phyloP scores from a whole-genome alignment of 176 grass and related monocot species.

The Triticum aestivum region DNA sequence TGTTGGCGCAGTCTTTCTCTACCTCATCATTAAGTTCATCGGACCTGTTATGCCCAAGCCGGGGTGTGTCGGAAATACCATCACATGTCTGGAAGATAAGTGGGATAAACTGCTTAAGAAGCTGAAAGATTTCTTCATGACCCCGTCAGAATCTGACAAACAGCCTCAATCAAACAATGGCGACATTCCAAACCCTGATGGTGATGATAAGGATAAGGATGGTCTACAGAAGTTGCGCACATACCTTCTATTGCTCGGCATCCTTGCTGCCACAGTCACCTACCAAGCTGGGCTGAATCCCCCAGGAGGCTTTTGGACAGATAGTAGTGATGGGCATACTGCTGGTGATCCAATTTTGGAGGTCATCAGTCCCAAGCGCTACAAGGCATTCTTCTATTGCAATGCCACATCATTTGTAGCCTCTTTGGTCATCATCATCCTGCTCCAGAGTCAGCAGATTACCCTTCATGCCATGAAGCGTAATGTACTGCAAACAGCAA shows the following conservation, averaged over 20 bases:
- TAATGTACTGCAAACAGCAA: conserved; percentile 42
- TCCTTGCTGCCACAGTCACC: conserved; percentile 41
- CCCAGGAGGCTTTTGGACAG: conserved; percentile 41
- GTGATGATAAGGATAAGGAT: background rate
- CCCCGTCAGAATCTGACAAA: no score
- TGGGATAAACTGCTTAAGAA: conserved; percentile 11
- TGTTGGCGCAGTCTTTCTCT: conserved; percentile 33
- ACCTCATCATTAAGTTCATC: conserved; percentile 29
- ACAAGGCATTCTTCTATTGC: conserved; percentile 54
- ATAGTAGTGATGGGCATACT: conserved; percentile 19
- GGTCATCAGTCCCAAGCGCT: conserved; percentile 2
- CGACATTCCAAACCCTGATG: background rate
- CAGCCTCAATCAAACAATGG: background rate
- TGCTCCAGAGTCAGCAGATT: conserved; percentile 45
- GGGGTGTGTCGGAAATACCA: background rate
- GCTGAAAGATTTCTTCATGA: background rate
- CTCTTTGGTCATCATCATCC: conserved; percentile 48
- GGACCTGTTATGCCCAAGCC: conserved; percentile 4
- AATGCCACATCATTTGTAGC: conserved; percentile 56
- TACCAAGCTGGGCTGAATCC: conserved; percentile 44
- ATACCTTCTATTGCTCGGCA: conserved; percentile 43
- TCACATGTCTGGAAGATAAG: background rate
- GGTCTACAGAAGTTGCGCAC: conserved; percentile 35
- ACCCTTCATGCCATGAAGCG: conserved; percentile 25
- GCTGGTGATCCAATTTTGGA: conserved; percentile 35